Evolutionary conservation across 345 rosid species (phyloP), one percentile per base, ranked within the genome.

Genomic region (Adansonia digitata): DNA sequence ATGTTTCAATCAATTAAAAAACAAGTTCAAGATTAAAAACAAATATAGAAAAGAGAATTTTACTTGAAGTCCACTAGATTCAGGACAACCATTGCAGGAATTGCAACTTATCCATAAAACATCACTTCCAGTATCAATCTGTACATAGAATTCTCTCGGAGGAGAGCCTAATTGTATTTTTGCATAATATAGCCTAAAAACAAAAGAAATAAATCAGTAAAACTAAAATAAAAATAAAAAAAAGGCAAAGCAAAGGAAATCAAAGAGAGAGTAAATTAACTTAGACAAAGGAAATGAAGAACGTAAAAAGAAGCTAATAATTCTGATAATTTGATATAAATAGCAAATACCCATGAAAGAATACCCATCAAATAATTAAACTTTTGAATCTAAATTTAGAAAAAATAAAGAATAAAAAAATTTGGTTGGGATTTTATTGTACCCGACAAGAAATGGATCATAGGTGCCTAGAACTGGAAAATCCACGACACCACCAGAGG

Each of bases 101-200:
- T 75, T 71, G 81, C 99, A 96, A 56, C 91, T 84, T 51, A 95
- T 89, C 99, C 99, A 95, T 68, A 96, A 82, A 77, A 92, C 97
- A 87, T 96, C 98, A 83, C 99, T 96, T 66, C 98, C 97, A 3
- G 99, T 93, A 73, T 95, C 99, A 79, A 95, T 84, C 78, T 95
- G 99, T 75, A 95, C 99, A 78, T 90, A 78, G 79, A 88, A 96
- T 43, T 96, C 98, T 77, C 78, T 87, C 37, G 99, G 89, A 57
- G 98, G 99, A 80, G 88, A 79, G 61, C 99, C 99, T 82, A 96
- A 53, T 77, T 87, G 90, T 73, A 96, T 49, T 74, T 78, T 92
- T 61, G 99, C 90, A 43, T 84, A 96, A 78, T 96, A 93, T 71
- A 96, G 90, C 86, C 99, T 96, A 75, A 49, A 57, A 67, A 62